Evolutionary conservation across 2,329 filamentous ascomycete genomes (phyloP), one percentile per base, ranked within the genome.

Genomic region (Onygena corvina): DNA sequence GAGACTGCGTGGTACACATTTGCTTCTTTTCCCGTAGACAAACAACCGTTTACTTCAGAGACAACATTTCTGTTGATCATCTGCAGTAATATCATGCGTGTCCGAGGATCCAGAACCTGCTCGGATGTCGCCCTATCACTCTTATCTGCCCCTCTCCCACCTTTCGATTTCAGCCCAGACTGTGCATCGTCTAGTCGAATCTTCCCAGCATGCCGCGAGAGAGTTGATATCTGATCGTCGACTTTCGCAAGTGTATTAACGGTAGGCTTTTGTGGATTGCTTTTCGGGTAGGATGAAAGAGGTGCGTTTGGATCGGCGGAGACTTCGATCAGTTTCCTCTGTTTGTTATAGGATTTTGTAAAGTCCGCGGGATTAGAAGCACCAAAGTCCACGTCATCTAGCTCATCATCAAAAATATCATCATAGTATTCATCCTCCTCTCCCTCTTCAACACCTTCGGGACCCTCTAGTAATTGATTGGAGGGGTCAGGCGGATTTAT

Each of bases 1-100:
- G 80, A 76, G 8, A 94, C 76, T 14, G 90, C 88, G 55, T 93
- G 87, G 69, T 98, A 98, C 21, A 98, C 92, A 64, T 98, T 98
- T 52, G 92, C 92, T 67, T 98, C 92, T 66, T 98, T 98, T 50
- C 92, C 92, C 0, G 92, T 98, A 53, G 87, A 94, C 58, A 98
- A 77, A 63, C 92, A 92, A 42, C 93, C 92, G 64, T 98, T 88
- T 47, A 98, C 83, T 66, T 95, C 89, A 50, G 83, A 86, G 46
- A 98, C 81, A 54, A 90, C 75, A 52, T 87, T 84, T 29, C 87
- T 81, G 66, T 96, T 95, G 71, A 96, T 90, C 77, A 98, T 87
- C 70, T 95, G 87, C 56, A 95, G 74, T 48, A 98, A 73, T 53
- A 98, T 89, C 86, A 95, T 94, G 57, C 89, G 84, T 11, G 92